Evolutionary conservation across 257 asterid species (phyloP).

Genomic region (Hygrophila difformis): DNA sequence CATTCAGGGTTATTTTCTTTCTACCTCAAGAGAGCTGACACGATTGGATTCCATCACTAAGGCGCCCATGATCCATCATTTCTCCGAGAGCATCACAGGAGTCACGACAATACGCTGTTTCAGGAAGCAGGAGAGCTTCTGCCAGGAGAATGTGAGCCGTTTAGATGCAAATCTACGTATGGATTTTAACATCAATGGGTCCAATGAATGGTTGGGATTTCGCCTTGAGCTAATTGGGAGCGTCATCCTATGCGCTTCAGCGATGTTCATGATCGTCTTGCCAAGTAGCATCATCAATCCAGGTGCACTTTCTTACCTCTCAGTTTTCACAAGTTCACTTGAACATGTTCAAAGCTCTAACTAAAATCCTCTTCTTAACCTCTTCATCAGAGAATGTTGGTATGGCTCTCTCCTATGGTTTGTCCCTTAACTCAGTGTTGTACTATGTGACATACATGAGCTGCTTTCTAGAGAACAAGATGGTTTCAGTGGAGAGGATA

Average conservation of each 20-base stretch:
- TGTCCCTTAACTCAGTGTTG: conserved; percentile 65
- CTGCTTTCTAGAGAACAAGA: conserved; percentile 80
- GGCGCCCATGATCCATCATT: conserved; percentile 93
- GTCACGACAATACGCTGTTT: conserved; percentile 90
- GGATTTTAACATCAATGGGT: conserved; percentile 91
- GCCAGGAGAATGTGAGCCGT: conserved; percentile 61
- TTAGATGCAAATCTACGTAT: conserved; percentile 70
- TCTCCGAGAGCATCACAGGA: conserved; percentile 93
- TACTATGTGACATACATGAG: conserved; percentile 62
- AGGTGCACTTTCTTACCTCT: conserved; percentile 34
- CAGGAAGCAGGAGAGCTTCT: conserved; percentile 61
- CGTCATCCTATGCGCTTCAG: conserved; percentile 74
- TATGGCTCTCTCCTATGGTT: conserved; percentile 74
- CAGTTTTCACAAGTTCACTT: too few relatives aligned
- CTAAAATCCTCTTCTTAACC: too few relatives aligned
- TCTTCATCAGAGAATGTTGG: conserved; percentile 98
- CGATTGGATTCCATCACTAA: conserved; percentile 90
- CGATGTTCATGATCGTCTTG: conserved; percentile 66
- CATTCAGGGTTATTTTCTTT: conserved; percentile 77
- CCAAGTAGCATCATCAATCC: conserved; percentile 95
- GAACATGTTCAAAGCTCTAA: too few relatives aligned
- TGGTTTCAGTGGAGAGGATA: conserved; percentile 96
- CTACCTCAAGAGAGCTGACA: conserved; percentile 88
- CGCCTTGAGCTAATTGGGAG: conserved; percentile 81
- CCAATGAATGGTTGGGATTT: conserved; percentile 95